Evolutionary conservation across 2,329 filamentous ascomycete genomes (phyloP).

Genomic region (Cephalotrichum gorgonifer): DNA sequence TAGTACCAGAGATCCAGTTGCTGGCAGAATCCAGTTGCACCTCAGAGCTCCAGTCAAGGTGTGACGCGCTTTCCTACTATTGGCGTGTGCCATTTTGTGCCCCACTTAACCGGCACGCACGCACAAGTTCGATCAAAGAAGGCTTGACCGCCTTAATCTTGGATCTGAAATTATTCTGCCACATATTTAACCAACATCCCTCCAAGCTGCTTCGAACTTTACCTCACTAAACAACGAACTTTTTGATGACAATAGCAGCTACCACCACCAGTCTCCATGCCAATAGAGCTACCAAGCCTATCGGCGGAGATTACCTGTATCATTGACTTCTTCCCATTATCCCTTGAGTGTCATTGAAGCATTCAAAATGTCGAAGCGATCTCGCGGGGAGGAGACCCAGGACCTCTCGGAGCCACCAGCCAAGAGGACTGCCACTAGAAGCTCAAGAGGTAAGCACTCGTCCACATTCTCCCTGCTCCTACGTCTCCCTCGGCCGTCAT

Average conservation of each 20-base stretch:
- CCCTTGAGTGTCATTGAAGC: too few relatives aligned
- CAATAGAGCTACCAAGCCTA: too few relatives aligned
- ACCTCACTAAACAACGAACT: neutral
- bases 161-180: slow-evolving; percentile 4
- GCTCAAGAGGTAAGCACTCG: neutral
- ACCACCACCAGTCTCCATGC: too few relatives aligned
- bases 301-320: too few relatives aligned
- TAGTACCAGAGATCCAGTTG: neutral
- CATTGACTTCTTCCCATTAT: neutral
- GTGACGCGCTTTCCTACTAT: too few relatives aligned
- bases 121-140: neutral
- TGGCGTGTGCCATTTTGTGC: neutral
- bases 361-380: neutral
- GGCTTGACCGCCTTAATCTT: slow-evolving; percentile 1
- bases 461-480: neutral
- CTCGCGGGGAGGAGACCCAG: neutral
- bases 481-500: neutral
- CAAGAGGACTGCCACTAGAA: neutral
- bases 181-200: neutral
- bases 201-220: neutral
- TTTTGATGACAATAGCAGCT: too few relatives aligned
- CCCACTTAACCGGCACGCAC: neutral
- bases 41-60: neutral
- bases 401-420: neutral
- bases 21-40: neutral